Base-by-base conservation (phyloP, 1,139 yeast species). In the Diutina neorugosa region DNA sequence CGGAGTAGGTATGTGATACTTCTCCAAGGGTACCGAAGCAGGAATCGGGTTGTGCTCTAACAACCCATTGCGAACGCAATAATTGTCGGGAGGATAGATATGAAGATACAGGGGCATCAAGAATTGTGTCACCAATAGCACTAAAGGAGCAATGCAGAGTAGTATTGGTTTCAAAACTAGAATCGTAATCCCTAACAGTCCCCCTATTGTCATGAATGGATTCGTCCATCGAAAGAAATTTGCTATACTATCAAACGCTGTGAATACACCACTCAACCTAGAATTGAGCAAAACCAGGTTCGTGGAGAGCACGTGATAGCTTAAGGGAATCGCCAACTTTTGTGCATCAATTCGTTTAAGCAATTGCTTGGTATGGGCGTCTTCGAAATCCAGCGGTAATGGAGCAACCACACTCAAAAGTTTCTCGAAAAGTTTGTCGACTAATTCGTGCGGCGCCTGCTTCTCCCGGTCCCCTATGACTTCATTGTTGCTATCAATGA, bases 241-340 rank as follows among this genome's bases (percentile, higher is more conserved):
- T 25, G 81, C 74, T 7, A 81, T 60, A 53, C 74, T 73, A 64
- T 87, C 93, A 31, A 85, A 67, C 8, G 78, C 53, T 53, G 76
- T 77, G 63, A 85, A 88, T 0, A 87, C 80, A 0, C 74, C 63
- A 4, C 87, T 77, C 16, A 86, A 65, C 52, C 85, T 80, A 55
- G 86, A 78, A 63, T 89, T 87, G 57, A 74, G 78, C 47, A 89
- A 79, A 84, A 86, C 85, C 11, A 77, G 60, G 50, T 80, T 86
- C 52, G 87, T 80, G 27, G 89, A 82, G 42, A 46, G 27, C 12
- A 21, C 37, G 18, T 46, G 27, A 16, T 46, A 46, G n/a, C 50
- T 27, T 21, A 89, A 68, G 18, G 81, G 80, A 0, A 96, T 94
- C 52, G 95, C 67, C 19, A 72, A 66, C 57, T 79, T 79, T 55